A percentile compares a stretch with the other conserved stretches of the same genome.
These are phyloP conservation scores for Tetrastigma voinierianum DNA, from an alignment of 164 flowering plant species.

Conservation along the genomic window DNA sequence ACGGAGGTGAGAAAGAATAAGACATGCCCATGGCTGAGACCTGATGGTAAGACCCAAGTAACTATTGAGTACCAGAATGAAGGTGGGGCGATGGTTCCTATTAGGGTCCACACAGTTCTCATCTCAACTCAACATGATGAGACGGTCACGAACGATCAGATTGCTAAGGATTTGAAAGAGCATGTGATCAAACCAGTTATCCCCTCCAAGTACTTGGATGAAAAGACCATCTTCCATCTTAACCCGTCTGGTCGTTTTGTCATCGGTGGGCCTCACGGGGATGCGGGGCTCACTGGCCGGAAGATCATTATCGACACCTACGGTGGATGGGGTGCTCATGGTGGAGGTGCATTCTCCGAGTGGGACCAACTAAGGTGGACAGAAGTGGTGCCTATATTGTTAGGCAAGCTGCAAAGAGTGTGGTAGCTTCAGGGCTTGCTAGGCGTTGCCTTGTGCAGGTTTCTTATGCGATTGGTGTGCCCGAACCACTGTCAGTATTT, in stretches of 20 bases:
- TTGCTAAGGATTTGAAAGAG: slow-evolving; percentile 56
- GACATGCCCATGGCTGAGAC: slow-evolving; percentile 67
- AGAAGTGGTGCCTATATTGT: slow-evolving; percentile 70
- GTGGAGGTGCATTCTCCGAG: slow-evolving; percentile 73
- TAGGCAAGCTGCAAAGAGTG: slow-evolving; percentile 76
- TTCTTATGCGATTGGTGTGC: slow-evolving; percentile 74
- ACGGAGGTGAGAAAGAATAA: slow-evolving; percentile 71
- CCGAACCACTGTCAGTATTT: slow-evolving; percentile 62
- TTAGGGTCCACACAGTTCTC: slow-evolving; percentile 68
- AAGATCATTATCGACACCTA: slow-evolving; percentile 69
- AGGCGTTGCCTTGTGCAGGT: slow-evolving; percentile 72
- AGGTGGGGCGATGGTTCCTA: slow-evolving; percentile 63
- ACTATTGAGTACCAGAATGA: slow-evolving; percentile 70
- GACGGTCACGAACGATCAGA: slow-evolving; percentile 63
- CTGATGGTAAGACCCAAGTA: slow-evolving; percentile 78
- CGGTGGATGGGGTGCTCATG: slow-evolving; percentile 76
- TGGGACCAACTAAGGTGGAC: slow-evolving; percentile 72
- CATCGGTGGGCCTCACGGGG: slow-evolving; percentile 75
- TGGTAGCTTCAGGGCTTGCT: slow-evolving; percentile 65
- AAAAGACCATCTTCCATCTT: slow-evolving; percentile 70
- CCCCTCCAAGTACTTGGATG: slow-evolving; percentile 58
- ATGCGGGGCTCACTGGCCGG: slow-evolving; percentile 72
- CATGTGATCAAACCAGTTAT: slow-evolving; percentile 65
- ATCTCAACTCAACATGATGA: slow-evolving; percentile 82
- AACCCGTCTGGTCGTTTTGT: slow-evolving; percentile 74